These are phyloP conservation scores for Epichloe baconii DNA, from an alignment of 2,329 filamentous ascomycete species.

Conservation along the genomic window DNA sequence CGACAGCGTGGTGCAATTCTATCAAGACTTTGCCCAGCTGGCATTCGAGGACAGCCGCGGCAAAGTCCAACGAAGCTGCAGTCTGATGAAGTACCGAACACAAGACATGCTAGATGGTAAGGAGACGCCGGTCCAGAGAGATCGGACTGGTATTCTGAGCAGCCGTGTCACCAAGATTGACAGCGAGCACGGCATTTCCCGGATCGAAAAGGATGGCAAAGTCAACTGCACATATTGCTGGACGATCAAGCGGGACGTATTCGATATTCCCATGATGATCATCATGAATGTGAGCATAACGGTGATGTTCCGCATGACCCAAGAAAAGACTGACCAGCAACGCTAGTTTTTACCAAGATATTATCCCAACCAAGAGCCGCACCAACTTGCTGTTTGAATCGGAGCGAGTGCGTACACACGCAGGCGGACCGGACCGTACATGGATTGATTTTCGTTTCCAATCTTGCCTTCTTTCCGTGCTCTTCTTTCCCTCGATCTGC, in stretches of 20 bases:
- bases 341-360: slow-evolving; percentile 46
- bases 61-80: slow-evolving; percentile 70
- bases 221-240: slow-evolving; percentile 94
- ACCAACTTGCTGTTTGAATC: slow-evolving; percentile 40
- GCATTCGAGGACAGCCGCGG: slow-evolving; percentile 87
- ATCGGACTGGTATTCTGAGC: slow-evolving; percentile 36
- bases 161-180: slow-evolving; percentile 49
- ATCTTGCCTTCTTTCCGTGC: neutral
- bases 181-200: slow-evolving; percentile 67
- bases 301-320: neutral
- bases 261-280: slow-evolving; percentile 97
- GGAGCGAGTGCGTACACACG: neutral
- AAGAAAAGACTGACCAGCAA: slow-evolving; percentile 9
- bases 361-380: slow-evolving; percentile 41
- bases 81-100: slow-evolving; percentile 79
- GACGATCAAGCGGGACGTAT: slow-evolving; percentile 92
- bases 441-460: neutral
- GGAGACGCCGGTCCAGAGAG: slow-evolving; percentile 32
- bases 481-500: neutral
- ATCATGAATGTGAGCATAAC: slow-evolving; percentile 78
- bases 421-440: neutral
- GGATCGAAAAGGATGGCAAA: slow-evolving; percentile 75
- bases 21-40: slow-evolving; percentile 85
- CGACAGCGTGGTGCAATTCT: slow-evolving; percentile 85
- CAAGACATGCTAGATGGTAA: slow-evolving; percentile 41